These are phyloP conservation scores for Cornus suecica DNA, from an alignment of 148 eudicot species.

Conservation along the genomic window DNA sequence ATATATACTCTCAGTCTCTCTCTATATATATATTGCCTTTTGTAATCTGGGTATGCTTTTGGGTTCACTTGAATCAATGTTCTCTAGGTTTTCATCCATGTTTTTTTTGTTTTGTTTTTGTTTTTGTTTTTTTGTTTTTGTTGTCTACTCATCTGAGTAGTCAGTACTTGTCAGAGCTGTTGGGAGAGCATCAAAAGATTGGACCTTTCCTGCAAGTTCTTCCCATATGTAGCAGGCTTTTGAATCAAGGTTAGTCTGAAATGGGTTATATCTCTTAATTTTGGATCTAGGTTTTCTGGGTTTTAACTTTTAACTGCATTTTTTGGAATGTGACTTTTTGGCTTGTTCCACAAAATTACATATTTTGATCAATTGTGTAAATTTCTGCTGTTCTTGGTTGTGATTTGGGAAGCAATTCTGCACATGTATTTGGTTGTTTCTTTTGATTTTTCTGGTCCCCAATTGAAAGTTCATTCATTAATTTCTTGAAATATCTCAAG, in stretches of 20 bases:
- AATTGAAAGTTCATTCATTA: background rate
- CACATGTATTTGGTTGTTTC: background rate
- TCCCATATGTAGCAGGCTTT: slow-evolving; percentile 81
- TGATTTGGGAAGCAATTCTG: background rate
- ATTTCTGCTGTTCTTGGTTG: background rate
- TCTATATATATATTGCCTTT: background rate
- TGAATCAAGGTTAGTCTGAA: slow-evolving; percentile 77
- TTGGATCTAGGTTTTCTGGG: slow-evolving; percentile 17
- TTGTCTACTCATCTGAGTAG: slow-evolving; percentile 26
- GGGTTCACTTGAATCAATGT: background rate
- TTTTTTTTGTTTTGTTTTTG: background rate
- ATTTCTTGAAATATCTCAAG: background rate
- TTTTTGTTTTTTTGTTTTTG: background rate
- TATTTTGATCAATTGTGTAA: background rate
- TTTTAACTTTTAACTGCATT: slow-evolving; percentile 9
- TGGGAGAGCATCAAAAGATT: slow-evolving; percentile 92
- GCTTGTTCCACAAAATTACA: background rate
- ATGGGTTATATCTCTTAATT: background rate
- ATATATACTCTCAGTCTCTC: background rate
- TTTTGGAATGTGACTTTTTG: background rate
- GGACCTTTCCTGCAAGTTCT: slow-evolving; percentile 88
- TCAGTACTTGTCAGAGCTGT: slow-evolving; percentile 88
- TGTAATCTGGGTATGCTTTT: background rate
- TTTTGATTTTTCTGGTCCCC: background rate
- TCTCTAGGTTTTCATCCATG: slow-evolving; percentile 4